Percentiles rank a stretch among this genome's conserved stretches.
These are phyloP conservation scores for Ettlia oleoabundans DNA, from an alignment of 139 green algal species.

Conservation along the genomic window DNA sequence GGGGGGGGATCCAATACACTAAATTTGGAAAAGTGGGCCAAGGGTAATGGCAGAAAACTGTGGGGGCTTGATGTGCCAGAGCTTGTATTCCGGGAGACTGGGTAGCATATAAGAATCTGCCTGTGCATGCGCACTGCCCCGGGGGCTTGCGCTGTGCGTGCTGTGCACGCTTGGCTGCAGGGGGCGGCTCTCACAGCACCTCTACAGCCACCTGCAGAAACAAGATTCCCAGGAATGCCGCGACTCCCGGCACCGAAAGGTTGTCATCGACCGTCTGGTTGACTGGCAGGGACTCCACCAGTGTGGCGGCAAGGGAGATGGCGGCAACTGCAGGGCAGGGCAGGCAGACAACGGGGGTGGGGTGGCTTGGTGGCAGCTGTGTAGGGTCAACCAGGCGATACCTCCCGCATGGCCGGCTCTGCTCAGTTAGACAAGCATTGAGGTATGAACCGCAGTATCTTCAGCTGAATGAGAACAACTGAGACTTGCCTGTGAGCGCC, in stretches of 20 bases:
- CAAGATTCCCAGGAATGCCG: conserved; percentile 27
- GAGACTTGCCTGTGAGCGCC: neutral
- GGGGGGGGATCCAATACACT: too few relatives aligned
- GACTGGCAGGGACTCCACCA: conserved; percentile 89
- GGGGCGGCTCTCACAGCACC: neutral
- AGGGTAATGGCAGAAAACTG: too few relatives aligned
- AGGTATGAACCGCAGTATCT: too few relatives aligned
- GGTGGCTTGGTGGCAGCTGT: neutral
- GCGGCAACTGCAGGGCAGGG: conserved; percentile 42
- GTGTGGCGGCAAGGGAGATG: conserved; percentile 64
- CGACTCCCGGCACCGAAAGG: conserved; percentile 80
- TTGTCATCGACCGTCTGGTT: conserved; percentile 91
- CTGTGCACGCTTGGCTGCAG: neutral
- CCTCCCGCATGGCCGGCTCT: too few relatives aligned
- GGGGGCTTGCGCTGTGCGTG: neutral
- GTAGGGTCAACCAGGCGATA: neutral
- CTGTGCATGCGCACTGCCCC: neutral
- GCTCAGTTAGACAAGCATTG: too few relatives aligned
- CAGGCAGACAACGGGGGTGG: neutral
- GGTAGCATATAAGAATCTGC: too few relatives aligned
- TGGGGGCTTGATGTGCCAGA: too few relatives aligned
- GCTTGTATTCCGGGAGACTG: too few relatives aligned
- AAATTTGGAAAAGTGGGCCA: too few relatives aligned
- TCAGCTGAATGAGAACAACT: too few relatives aligned
- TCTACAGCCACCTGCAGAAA: conserved; percentile 34